Evolutionary conservation across 306 rosid genomes (phyloP).

Genomic region (Malus fusca): DNA sequence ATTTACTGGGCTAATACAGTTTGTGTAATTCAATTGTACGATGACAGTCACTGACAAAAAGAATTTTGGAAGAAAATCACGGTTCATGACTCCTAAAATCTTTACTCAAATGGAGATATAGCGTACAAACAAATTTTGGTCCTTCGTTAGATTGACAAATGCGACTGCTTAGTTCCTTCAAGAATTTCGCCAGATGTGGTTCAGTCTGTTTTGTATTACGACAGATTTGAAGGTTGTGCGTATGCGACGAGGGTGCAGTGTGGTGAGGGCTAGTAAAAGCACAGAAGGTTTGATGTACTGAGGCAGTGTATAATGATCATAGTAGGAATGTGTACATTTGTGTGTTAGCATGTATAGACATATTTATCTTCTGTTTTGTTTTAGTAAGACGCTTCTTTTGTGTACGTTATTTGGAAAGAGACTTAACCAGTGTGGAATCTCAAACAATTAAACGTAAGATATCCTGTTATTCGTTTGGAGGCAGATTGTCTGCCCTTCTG

Average conservation of each 20-base stretch:
- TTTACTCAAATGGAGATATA: neutral
- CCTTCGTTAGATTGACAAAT: neutral
- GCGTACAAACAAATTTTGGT: neutral
- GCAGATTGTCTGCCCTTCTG: no score
- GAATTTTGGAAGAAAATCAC: neutral
- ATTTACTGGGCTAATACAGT: neutral
- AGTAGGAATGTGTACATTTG: neutral
- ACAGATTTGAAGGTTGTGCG: neutral
- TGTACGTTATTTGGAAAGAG: neutral
- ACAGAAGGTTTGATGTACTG: neutral
- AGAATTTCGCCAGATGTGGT: neutral
- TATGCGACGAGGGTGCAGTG: neutral
- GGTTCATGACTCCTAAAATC: neutral
- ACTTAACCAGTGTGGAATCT: neutral
- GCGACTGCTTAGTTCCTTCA: neutral
- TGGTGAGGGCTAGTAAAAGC: neutral
- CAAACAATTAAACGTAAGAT: neutral
- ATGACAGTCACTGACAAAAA: neutral
- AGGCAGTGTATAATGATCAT: no score
- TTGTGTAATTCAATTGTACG: neutral
- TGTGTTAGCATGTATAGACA: no score
- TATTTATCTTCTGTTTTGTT: neutral
- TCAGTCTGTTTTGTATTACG: neutral
- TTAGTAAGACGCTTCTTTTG: neutral
- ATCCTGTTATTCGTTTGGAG: neutral